phyloP scores from a whole-genome alignment of 176 grass and related monocot species.

The bread wheat (Triticum aestivum) region IWGSC_CS_RefSeq_v2.1 NC_057797.1:647128482-647128981 shows the following conservation, averaged over 20 bases:
- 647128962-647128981: conserved; percentile 91
- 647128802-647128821: conserved; percentile 99
- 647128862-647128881: conserved; percentile 93
- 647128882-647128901: conserved; percentile 73
- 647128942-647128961: conserved; percentile 87
- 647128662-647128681: conserved; percentile 24
- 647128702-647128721: conserved; percentile 42
- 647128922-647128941: conserved; percentile 90
- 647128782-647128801: conserved; percentile 98
- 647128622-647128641: conserved; percentile 28
- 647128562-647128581: conserved; percentile 26
- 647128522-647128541: not conserved
- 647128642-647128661: conserved; percentile 18
- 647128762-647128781: conserved; percentile 82
- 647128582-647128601: conserved; percentile 37
- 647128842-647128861: conserved; percentile 92
- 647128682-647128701: not conserved
- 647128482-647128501: conserved; percentile 1
- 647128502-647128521: not conserved
- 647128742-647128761: not conserved
- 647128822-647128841: conserved; percentile 94
- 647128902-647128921: conserved; percentile 98
- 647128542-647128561: conserved; percentile 3
- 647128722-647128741: not conserved
- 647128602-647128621: conserved; percentile 24